Conservation (phyloP, 2,329 filamentous ascomycete genomes). For the Ceratocystis smalleyi region DNA sequence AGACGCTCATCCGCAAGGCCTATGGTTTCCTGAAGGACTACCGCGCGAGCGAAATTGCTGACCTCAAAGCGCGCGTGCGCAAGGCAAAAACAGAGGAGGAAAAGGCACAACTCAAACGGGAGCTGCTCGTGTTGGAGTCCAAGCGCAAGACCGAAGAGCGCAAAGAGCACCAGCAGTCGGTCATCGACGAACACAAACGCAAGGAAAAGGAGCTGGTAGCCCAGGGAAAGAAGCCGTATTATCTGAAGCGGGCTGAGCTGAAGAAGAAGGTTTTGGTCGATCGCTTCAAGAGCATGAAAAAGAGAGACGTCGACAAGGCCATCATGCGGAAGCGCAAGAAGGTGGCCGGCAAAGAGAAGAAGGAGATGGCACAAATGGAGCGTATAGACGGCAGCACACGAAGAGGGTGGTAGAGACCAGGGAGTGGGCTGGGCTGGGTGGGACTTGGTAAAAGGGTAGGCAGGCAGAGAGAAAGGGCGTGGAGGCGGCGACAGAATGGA, state of each 20-base stretch:
- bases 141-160: constrained; percentile 53
- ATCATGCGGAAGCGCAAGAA: constrained; percentile 87
- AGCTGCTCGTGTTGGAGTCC: constrained; percentile 64
- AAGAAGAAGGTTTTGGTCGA: constrained; percentile 72
- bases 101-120: constrained; percentile 55
- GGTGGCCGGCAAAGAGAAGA: constrained; percentile 71
- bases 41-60: constrained; percentile 63
- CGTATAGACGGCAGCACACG: constrained; percentile 19
- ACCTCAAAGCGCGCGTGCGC: constrained; percentile 53
- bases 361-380: constrained; percentile 38
- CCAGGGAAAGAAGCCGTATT: constrained; percentile 85
- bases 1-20: constrained; percentile 47
- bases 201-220: constrained; percentile 72
- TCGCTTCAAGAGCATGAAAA: constrained; percentile 69
- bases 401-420: constrained; percentile 4
- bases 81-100: constrained; percentile 46
- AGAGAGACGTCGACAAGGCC: constrained; percentile 65
- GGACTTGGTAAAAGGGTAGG: too few relatives aligned
- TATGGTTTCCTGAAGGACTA: constrained; percentile 86
- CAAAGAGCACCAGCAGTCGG: constrained; percentile 52
- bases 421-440: background rate
- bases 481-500: background rate
- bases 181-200: constrained; percentile 61
- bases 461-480: background rate
- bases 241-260: constrained; percentile 80